These are phyloP conservation scores for Cutaneotrichosporon sp. DNA, from an alignment of 1,284 basidiomycete genomes.

Conservation along the genomic window DNA sequence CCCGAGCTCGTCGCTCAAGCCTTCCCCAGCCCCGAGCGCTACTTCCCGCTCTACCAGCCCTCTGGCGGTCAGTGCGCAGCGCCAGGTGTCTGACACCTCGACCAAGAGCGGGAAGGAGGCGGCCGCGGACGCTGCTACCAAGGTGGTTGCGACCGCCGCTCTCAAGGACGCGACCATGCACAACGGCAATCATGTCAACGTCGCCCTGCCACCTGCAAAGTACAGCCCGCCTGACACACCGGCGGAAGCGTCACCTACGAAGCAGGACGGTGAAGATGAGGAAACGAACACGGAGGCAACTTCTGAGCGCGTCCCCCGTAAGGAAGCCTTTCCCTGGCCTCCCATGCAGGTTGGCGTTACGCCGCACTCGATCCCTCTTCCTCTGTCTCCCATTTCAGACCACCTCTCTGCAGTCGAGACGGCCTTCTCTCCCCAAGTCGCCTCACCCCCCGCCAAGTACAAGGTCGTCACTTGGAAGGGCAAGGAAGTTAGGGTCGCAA, in stretches of 20 bases:
- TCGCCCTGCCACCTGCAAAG: conserved; percentile 28
- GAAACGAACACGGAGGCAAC: background rate
- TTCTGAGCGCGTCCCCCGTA: conserved; percentile 12
- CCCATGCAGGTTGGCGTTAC: conserved; percentile 5
- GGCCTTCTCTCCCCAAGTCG: background rate
- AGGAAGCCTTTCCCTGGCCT: conserved; percentile 23
- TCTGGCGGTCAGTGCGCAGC: conserved; percentile 4
- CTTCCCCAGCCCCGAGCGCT: background rate
- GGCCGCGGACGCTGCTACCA: background rate
- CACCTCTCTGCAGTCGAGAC: conserved; percentile 16
- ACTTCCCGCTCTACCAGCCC: conserved; percentile 4
- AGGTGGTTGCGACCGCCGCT: background rate
- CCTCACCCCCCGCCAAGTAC: background rate
- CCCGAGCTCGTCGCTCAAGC: conserved; percentile 5
- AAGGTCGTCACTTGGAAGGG: conserved; percentile 15
- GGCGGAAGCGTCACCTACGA: background rate
- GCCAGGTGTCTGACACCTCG: background rate
- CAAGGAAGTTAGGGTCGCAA: conserved; percentile 11
- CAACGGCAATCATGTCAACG: conserved; percentile 26
- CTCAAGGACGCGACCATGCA: conserved; percentile 16
- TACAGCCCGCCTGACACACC: conserved; percentile 35
- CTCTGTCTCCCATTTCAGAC: conserved; percentile 17
- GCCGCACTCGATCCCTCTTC: conserved; percentile 18
- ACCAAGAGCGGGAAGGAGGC: background rate
- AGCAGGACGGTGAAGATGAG: background rate